These are phyloP conservation scores for Rheum nobile DNA, from an alignment of 148 eudicot genomes.

Conservation along the genomic window DNA sequence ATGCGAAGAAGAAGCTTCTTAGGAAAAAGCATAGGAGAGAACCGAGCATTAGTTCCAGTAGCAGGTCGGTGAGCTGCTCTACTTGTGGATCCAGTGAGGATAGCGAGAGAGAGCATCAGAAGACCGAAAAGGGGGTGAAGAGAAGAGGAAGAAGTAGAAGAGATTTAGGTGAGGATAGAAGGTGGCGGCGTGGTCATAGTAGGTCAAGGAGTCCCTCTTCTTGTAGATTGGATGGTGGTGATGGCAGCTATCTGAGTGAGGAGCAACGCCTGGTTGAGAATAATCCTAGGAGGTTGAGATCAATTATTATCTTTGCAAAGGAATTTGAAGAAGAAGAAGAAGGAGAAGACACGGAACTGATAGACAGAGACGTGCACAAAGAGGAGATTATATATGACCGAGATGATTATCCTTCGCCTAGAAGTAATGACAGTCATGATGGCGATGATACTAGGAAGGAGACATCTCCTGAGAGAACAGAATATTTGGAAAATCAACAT, in stretches of 20 bases:
- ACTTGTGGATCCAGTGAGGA: constrained; percentile 23
- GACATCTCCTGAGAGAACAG: constrained; percentile 12
- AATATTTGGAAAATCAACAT: constrained; percentile 16
- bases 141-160: constrained; percentile 19
- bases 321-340: constrained; percentile 14
- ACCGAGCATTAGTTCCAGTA: constrained; percentile 35
- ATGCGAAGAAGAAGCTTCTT: constrained; percentile 26
- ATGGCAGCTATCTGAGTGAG: constrained; percentile 16
- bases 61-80: constrained; percentile 36
- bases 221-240: constrained; percentile 19
- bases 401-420: constrained; percentile 54
- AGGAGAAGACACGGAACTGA: constrained; percentile 16
- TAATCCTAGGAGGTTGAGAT: constrained; percentile 50
- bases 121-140: constrained; percentile 17
- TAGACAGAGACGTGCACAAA: constrained; percentile 31
- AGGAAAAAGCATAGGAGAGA: constrained; percentile 48
- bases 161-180: constrained; percentile 19
- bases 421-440: constrained; percentile 62
- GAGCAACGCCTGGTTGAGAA: constrained; percentile 21
- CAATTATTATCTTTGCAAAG: constrained; percentile 44
- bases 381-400: constrained; percentile 61
- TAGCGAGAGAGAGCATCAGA: constrained; percentile 18
- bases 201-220: constrained; percentile 37
- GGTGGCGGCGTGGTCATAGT: constrained; percentile 10
- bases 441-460: constrained; percentile 27